Evolutionary conservation across 2,329 filamentous ascomycete species (phyloP).

Genomic region (Cercospora berteroae): DNA sequence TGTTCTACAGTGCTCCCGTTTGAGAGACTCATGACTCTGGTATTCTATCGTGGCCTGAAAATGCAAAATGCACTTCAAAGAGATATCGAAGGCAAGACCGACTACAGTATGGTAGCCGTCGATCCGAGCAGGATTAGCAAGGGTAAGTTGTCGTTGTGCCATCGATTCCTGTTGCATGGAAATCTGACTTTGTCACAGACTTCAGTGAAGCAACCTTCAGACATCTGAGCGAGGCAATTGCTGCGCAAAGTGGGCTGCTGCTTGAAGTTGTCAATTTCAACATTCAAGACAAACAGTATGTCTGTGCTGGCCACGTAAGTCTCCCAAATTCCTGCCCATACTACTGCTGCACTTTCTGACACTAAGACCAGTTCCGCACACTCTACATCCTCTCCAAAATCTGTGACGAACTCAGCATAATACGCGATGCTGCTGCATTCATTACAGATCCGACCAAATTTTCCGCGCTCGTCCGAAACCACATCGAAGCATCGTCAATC

Average conservation of each 20-base stretch:
- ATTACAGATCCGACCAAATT: neutral
- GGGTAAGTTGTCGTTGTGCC: neutral
- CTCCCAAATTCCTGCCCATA: no score
- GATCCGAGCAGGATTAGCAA: neutral
- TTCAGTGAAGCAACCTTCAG: neutral
- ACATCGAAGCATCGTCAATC: neutral
- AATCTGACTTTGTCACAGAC: neutral
- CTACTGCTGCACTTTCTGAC: neutral
- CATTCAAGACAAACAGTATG: neutral
- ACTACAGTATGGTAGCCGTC: neutral
- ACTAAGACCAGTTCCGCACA: neutral
- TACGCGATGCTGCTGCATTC: neutral
- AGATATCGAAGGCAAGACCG: neutral
- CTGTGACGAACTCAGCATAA: neutral
- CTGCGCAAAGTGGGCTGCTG: neutral
- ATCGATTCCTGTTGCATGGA: neutral
- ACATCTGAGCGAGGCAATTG: neutral
- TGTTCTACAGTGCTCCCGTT: neutral
- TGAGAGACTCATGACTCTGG: neutral
- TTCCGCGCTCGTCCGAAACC: neutral
- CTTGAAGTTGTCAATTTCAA: neutral
- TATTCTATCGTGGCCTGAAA: neutral
- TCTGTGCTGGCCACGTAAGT: neutral
- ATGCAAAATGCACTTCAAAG: neutral
- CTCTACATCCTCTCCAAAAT: neutral